Evolutionary conservation across 345 rosid species (phyloP).

Genomic region (Populus tremula): DNA sequence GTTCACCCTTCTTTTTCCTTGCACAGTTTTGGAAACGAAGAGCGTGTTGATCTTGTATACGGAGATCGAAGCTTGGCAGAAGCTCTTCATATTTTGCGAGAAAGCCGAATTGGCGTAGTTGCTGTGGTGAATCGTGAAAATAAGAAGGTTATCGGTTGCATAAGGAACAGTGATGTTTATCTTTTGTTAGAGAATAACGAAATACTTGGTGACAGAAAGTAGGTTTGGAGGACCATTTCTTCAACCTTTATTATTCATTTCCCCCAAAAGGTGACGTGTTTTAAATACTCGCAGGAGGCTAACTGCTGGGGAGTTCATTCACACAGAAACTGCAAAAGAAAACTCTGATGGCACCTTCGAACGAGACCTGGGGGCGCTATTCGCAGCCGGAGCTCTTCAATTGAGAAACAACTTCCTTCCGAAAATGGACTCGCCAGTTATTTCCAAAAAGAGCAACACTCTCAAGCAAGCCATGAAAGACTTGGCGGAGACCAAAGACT

Average conservation of each 20-base stretch:
- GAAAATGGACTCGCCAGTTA: slow-evolving; percentile 38
- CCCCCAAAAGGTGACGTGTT: neutral
- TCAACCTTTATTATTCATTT: neutral
- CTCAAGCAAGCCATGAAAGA: slow-evolving; percentile 46
- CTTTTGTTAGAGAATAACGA: slow-evolving; percentile 33
- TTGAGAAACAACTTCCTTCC: slow-evolving; percentile 28
- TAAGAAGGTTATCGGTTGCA: slow-evolving; percentile 26
- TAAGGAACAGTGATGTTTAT: slow-evolving; percentile 28
- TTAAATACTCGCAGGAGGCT: slow-evolving; percentile 17
- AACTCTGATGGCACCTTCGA: slow-evolving; percentile 21
- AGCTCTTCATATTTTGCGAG: slow-evolving; percentile 26
- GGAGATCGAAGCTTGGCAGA: slow-evolving; percentile 35
- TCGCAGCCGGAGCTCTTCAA: slow-evolving; percentile 31
- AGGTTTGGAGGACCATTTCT: neutral
- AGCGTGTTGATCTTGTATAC: slow-evolving; percentile 14
- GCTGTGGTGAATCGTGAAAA: slow-evolving; percentile 21
- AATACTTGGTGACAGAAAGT: slow-evolving; percentile 19
- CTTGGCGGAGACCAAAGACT: slow-evolving; percentile 27
- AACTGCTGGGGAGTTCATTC: slow-evolving; percentile 29
- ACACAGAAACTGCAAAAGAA: slow-evolving; percentile 12
- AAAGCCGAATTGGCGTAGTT: slow-evolving; percentile 23
- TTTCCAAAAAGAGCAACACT: slow-evolving; percentile 25
- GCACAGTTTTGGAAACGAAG: slow-evolving; percentile 34
- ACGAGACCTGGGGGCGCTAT: slow-evolving; percentile 23
- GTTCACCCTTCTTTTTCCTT: neutral